phyloP scores from a whole-genome alignment of 1,284 basidiomycete genomes.

The Clitocybe nebularis region DNA sequence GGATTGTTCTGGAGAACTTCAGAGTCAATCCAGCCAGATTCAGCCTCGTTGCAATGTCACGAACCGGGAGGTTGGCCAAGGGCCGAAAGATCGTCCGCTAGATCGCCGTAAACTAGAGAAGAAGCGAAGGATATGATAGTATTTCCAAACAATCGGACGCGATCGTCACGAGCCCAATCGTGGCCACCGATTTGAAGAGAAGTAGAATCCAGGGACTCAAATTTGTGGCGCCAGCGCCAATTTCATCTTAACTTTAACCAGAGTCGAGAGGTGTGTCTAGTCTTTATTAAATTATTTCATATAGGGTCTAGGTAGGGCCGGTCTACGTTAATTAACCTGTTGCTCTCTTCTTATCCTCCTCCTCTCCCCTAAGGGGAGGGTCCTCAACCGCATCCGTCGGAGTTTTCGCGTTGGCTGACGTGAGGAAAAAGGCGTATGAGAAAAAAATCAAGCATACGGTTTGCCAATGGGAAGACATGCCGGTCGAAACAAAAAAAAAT shows the following conservation, averaged over 20 bases:
- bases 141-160: conserved; percentile 14
- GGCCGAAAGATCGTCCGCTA: conserved; percentile 15
- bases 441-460: no score
- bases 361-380: conserved; percentile 19
- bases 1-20: conserved; percentile 15
- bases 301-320: conserved; percentile 9
- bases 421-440: conserved; percentile 26
- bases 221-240: conserved; percentile 15
- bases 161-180: conserved; percentile 12
- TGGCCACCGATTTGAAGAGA: no score
- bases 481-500: conserved; percentile 42
- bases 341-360: conserved; percentile 35
- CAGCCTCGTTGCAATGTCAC: conserved; percentile 20
- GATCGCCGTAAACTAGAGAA: conserved; percentile 19
- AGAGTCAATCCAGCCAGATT: conserved; percentile 15
- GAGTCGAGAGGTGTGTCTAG: conserved; percentile 2
- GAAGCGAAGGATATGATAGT: conserved; percentile 15
- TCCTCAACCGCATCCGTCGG: conserved; percentile 16
- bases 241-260: conserved; percentile 12
- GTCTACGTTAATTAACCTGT: conserved; percentile 32
- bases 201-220: conserved; percentile 5
- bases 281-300: conserved; percentile 1
- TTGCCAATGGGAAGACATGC: conserved; percentile 37
- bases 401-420: conserved; percentile 18
- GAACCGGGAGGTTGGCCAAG: conserved; percentile 18